Evolutionary conservation across 768 basidiomycete genomes (phyloP), one percentile per base, ranked within the genome.

Genomic region (Agaricus sinodeliciosus): DNA sequence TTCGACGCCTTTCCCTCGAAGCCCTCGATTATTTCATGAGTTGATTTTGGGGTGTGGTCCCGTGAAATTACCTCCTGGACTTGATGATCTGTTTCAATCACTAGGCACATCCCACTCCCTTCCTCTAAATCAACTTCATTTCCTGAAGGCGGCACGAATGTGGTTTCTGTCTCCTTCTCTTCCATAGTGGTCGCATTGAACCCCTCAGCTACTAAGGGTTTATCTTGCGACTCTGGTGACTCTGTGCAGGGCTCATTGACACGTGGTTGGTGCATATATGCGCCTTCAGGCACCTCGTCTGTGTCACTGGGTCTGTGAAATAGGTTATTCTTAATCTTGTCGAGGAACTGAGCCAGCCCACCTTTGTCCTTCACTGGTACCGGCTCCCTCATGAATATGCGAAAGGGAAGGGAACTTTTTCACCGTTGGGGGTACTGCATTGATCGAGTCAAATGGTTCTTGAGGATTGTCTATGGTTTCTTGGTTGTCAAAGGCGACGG

Each of bases 191-290:
- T 31, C 31, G n/a, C n/a, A n/a, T n/a, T 39, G 16, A 2, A 5
- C 6, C 13, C 37, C 12, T 39, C 37, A 39, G 37, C 37, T 13
- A 41, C 15, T 40, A 50, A 13, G 13, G 5, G 12, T 6, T 19
- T n/a, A 34, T 36, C 28, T 19, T 31, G 16, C 9, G 19, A 22
- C 41, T 34, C 11, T 9, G 12, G n/a, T 22, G 16, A 12, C 2
- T 35, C 13, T 26, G 27, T 13, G 31, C 8, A 11, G 28, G 31
- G 28, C 28, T 22, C 40, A 9, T 18, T 9, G 9, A 13, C 28
- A 18, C 5, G n/a, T 35, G 18, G 18, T 9, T 34, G 49, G 19
- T 16, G 49, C 49, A 43, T 50, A 50, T 50, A 50, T 43, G 49
- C 49, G 12, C 13, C 28, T 50, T 25, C 26, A 9, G 9, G 26